Evolutionary conservation across 192 early-diverging fungal species (phyloP).

Genomic region (Linnemannia exigua): DNA sequence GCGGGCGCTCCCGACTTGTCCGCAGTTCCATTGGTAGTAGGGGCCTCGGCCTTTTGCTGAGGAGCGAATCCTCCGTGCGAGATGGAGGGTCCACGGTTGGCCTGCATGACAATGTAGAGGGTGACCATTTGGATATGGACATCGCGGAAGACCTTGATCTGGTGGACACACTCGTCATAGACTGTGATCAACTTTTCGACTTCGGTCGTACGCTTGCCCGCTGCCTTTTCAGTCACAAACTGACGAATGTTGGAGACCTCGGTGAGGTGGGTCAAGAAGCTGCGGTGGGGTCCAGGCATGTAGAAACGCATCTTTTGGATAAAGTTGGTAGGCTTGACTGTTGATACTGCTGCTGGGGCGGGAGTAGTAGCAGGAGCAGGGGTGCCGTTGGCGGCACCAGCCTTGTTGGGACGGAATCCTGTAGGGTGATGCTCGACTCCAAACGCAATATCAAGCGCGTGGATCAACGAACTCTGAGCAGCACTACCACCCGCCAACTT

Average conservation of each 20-base stretch:
- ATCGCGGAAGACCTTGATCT: conserved; percentile 90
- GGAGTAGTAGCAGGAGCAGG: background rate
- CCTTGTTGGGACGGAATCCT: conserved; percentile 54
- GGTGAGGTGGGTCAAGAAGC: conserved; percentile 84
- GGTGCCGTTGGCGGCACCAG: background rate
- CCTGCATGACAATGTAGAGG: conserved; percentile 91
- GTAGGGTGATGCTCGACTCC: conserved; percentile 92
- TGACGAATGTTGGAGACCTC: conserved; percentile 76
- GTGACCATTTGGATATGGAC: conserved; percentile 94
- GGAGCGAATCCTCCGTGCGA: conserved; percentile 69
- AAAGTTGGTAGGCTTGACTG: conserved; percentile 74
- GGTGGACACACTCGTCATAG: conserved; percentile 87
- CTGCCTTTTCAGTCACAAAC: conserved; percentile 63
- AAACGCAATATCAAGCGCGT: conserved; percentile 89
- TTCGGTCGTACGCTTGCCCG: conserved; percentile 21
- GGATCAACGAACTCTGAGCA: conserved; percentile 94
- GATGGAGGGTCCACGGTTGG: conserved; percentile 78
- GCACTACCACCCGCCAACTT: conserved; percentile 93
- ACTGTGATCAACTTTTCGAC: conserved; percentile 64
- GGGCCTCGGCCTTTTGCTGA: conserved; percentile 22
- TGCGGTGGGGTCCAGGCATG: conserved; percentile 90
- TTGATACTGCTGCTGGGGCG: background rate
- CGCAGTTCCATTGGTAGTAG: background rate
- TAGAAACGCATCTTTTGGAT: conserved; percentile 93
- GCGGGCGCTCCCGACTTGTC: background rate